Base-by-base conservation (phyloP, 352 stramenopile species). In the Phytophthora palmivora region DNA sequence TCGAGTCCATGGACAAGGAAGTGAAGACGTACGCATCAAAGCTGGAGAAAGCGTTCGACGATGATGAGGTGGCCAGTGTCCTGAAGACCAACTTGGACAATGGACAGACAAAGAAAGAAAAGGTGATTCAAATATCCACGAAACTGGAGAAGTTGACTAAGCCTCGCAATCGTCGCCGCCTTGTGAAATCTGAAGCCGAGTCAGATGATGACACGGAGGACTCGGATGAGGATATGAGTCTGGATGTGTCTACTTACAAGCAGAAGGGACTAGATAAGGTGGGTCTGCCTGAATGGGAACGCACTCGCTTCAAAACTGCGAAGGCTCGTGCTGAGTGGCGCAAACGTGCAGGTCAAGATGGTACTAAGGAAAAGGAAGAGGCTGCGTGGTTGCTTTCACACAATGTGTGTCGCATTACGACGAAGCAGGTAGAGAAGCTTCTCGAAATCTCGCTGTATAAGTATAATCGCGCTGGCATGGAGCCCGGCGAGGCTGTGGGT, bases 401-500 rank as follows among this genome's bases (percentile, higher is more conserved):
- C 80, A 98, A 98, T 53, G 91, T 91, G 51, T 98, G 89, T 53
- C 92, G 95, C 21, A 85, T 98, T 46, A 98, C 94, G 11, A 44
- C 50, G 10, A 66, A 77, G 41, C 89, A 96, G 58, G 69, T 95
- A 6, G 83, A 92, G 53, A 89, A 87, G 41, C 65, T 97, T 24
- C 62, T 96, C 1, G 84, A 93, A 22, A 54, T 83, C 14, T 89
- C 86, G 6, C 54, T 96, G 55, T 91, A 87, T 60, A 94, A 94
- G 64, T 96, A 97, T 65, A 82, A 95, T 51, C 86, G 87, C 12
- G 86, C 86, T 22, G 79, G 78, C n/a, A 94, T 96, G 75, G 87
- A 99, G 61, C 95, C 97, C 16, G 97, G 97, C 21, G 98, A 99
- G 74, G 96, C 96, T 0, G 96, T 99, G 6, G 98, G 98, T 45